Evolutionary conservation across 2,329 filamentous ascomycete species (phyloP).

Genomic region (Setomelanomma holmii): DNA sequence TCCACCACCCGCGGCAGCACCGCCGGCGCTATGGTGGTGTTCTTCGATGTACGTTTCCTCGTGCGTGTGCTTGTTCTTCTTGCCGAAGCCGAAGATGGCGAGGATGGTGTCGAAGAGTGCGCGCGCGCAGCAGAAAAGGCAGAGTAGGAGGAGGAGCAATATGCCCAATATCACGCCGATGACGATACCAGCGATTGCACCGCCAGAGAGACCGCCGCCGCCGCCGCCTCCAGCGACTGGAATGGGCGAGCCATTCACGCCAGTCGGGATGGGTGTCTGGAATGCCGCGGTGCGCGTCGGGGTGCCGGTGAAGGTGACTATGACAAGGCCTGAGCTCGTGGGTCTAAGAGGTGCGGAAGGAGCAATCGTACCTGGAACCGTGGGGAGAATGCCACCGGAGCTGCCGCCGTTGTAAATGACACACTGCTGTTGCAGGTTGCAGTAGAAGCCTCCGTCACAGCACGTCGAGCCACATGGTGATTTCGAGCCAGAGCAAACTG

Average conservation of each 20-base stretch:
- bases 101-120: slow-evolving; percentile 65
- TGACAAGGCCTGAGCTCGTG: slow-evolving; percentile 63
- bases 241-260: slow-evolving; percentile 51
- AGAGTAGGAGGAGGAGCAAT: slow-evolving; percentile 71
- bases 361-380: slow-evolving; percentile 31
- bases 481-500: slow-evolving; percentile 59
- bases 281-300: slow-evolving; percentile 59
- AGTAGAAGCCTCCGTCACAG: slow-evolving; percentile 74
- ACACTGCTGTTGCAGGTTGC: slow-evolving; percentile 64
- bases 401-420: slow-evolving; percentile 60
- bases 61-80: slow-evolving; percentile 52
- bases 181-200: slow-evolving; percentile 82
- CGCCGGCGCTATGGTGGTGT: slow-evolving; percentile 65
- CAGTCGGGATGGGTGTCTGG: slow-evolving; percentile 61
- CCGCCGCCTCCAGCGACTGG: slow-evolving; percentile 34
- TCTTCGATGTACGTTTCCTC: slow-evolving; percentile 71
- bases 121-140: slow-evolving; percentile 71
- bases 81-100: slow-evolving; percentile 67
- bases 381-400: slow-evolving; percentile 48
- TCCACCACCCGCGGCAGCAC: slow-evolving; percentile 63
- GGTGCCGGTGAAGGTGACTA: slow-evolving; percentile 53
- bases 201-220: slow-evolving; percentile 64
- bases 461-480: slow-evolving; percentile 72
- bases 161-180: slow-evolving; percentile 75
- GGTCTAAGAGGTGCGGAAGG: slow-evolving; percentile 61